Percentiles rank a stretch among this genome's conserved stretches.
These are phyloP conservation scores for Asparagopsis taxiformis DNA, from an alignment of 31 red algal species.

Conservation along the genomic window DNA sequence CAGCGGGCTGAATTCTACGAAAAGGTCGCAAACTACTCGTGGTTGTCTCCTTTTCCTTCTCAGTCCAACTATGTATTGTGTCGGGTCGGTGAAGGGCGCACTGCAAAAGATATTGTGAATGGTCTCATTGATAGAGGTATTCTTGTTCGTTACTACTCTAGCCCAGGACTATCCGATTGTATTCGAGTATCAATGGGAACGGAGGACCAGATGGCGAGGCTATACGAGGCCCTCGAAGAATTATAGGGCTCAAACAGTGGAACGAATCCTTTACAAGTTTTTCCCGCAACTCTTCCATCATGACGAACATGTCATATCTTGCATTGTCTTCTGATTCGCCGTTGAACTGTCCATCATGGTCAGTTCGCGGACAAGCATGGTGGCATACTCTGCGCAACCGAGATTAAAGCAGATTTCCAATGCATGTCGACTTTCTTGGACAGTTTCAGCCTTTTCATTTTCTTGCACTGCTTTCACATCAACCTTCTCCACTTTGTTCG, in stretches of 20 bases:
- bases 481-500: conserved; percentile 50
- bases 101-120: conserved; percentile 58
- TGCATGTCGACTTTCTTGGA: conserved; percentile 30
- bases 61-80: conserved; percentile 95
- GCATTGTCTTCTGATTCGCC: conserved; percentile 55
- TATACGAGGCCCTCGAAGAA: conserved; percentile 77
- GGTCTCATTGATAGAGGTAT: conserved; percentile 73
- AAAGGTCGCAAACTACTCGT: conserved; percentile 23
- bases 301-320: conserved; percentile 13
- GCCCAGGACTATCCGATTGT: conserved; percentile 71
- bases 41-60: conserved; percentile 84
- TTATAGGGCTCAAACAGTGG: conserved; percentile 11
- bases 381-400: conserved; percentile 83
- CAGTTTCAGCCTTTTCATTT: conserved; percentile 6
- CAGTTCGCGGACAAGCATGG: conserved; percentile 92
- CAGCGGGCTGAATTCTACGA: conserved; percentile 80
- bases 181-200: conserved; percentile 97
- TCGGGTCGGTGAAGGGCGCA: conserved; percentile 54
- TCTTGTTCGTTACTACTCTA: conserved; percentile 95
- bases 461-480: conserved; percentile 44
- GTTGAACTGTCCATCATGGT: conserved; percentile 76
- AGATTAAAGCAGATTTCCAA: conserved; percentile 75
- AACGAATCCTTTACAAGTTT: neutral
- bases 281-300: neutral
- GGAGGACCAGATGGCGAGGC: conserved; percentile 79